Conservation (phyloP, 305 asterid genomes). For the Fraxinus angustifolia region DNA sequence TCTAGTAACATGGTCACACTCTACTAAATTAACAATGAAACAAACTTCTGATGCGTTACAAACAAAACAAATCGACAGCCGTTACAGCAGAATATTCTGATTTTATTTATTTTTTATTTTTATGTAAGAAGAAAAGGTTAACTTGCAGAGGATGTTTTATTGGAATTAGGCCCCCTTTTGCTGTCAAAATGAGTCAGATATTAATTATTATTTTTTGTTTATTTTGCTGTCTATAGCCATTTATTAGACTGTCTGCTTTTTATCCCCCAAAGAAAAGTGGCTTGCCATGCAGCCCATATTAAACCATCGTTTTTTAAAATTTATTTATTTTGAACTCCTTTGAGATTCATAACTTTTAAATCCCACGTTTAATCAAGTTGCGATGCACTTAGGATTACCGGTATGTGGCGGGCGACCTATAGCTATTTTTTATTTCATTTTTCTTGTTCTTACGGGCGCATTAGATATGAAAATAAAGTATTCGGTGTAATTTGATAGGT, state of each 20-base stretch:
- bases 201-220: background rate
- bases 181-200: background rate
- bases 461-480: background rate
- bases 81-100: constrained; percentile 30
- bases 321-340: too few relatives aligned
- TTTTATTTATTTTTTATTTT: background rate
- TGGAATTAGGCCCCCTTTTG: constrained; percentile 16
- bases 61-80: constrained; percentile 23
- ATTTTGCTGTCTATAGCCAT: background rate
- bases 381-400: background rate
- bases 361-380: too few relatives aligned
- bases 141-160: constrained; percentile 15
- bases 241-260: background rate
- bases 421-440: background rate
- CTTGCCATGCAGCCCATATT: background rate
- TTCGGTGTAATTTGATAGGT: background rate
- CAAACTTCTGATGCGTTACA: background rate
- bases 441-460: background rate
- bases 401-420: background rate
- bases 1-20: constrained; percentile 16
- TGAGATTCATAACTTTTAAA: too few relatives aligned
- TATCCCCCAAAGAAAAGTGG: background rate
- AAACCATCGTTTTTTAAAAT: too few relatives aligned
- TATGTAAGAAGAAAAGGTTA: constrained; percentile 1
- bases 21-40: background rate